phyloP scores from a whole-genome alignment of 2,329 filamentous ascomycete species.

The Pseudogymnoascus sp. region DNA sequence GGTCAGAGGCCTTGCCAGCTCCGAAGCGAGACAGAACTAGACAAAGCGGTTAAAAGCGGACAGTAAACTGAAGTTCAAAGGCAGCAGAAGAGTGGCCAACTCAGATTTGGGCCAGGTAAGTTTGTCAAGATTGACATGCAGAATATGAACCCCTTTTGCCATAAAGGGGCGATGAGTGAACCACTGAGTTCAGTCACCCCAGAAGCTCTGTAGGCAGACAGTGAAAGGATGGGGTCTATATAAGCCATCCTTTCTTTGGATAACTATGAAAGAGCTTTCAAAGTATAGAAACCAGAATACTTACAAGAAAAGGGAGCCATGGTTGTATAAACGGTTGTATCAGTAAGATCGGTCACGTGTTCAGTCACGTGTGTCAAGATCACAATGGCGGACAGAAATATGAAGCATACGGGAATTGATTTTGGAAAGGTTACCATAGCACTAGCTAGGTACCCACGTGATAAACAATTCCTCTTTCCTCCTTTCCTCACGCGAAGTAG shows the following conservation, averaged over 20 bases:
- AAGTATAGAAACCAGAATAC: not conserved
- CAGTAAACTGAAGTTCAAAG: not conserved
- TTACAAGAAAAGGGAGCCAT: not conserved
- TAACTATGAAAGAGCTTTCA: not conserved
- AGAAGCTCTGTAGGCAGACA: not conserved
- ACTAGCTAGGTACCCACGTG: not conserved
- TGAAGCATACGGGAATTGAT: not conserved
- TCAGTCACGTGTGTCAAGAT: not conserved
- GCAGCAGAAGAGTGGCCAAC: not conserved
- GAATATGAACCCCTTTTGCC: not conserved
- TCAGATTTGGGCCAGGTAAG: not conserved
- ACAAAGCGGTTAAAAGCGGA: not conserved
- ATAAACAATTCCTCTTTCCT: not conserved
- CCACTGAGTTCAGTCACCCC: not conserved
- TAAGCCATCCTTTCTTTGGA: not conserved
- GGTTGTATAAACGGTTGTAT: not conserved
- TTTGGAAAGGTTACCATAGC: not conserved
- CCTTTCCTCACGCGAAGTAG: not conserved
- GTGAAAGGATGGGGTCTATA: not conserved
- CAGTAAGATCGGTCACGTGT: not conserved
- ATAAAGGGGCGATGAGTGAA: not conserved
- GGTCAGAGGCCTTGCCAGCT: not conserved
- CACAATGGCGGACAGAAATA: not conserved
- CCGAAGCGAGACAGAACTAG: not conserved
- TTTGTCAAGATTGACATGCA: not conserved